A percentile compares a stretch with the other conserved stretches of the same genome.
Conservation (phyloP, 2,329 filamentous ascomycete genomes). For the Mycogone perniciosa region DNA sequence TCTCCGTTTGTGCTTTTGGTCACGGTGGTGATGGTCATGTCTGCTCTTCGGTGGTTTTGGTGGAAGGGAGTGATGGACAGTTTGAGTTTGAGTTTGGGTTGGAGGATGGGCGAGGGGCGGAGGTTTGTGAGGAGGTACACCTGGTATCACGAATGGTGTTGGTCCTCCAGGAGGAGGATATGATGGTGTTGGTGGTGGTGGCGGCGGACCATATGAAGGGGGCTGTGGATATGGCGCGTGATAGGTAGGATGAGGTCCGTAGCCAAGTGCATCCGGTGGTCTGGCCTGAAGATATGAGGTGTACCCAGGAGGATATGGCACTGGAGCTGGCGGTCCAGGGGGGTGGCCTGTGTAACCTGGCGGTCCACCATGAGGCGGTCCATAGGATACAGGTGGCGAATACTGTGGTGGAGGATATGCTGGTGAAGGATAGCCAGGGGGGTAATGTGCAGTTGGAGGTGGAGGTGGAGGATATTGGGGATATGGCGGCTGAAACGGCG, state of each 20-base stretch:
- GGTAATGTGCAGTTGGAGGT: conserved; percentile 19
- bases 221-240: conserved; percentile 16
- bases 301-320: conserved; percentile 9
- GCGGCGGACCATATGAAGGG: conserved; percentile 16
- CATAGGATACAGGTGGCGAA: conserved; percentile 18
- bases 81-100: conserved; percentile 12
- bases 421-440: conserved; percentile 22
- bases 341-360: conserved; percentile 13
- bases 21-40: conserved; percentile 22
- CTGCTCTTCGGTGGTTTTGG: conserved; percentile 26
- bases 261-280: conserved; percentile 9
- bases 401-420: conserved; percentile 21
- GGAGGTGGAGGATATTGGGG: conserved; percentile 19
- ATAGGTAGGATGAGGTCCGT: conserved; percentile 9
- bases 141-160: conserved; percentile 16
- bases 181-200: conserved; percentile 16
- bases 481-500: conserved; percentile 20
- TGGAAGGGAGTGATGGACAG: conserved; percentile 22
- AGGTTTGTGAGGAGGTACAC: conserved; percentile 15
- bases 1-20: conserved; percentile 25
- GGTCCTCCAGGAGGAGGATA: conserved; percentile 18
- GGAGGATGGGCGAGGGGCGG: not conserved
- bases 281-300: conserved; percentile 17
- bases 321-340: conserved; percentile 10
- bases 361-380: conserved; percentile 12